These are phyloP conservation scores for Calocera viscosa DNA, from an alignment of 768 basidiomycete species.

Conservation along the genomic window DNA sequence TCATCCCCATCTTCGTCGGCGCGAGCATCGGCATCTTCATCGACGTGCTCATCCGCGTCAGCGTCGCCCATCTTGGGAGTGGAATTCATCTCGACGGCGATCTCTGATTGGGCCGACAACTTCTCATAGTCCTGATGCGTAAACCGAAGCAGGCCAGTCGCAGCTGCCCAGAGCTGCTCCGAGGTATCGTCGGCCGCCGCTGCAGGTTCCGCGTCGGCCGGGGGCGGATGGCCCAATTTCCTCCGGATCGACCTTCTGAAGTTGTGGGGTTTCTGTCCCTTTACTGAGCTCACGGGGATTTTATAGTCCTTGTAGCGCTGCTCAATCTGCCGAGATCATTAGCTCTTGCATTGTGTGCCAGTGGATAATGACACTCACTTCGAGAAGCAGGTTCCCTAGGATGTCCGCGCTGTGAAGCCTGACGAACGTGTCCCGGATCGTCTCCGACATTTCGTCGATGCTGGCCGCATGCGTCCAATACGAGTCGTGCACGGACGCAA, in stretches of 20 bases:
- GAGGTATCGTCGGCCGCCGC: not conserved
- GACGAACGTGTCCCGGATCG: conserved; percentile 90
- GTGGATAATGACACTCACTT: conserved; percentile 45
- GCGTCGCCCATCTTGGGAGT: too few species aligned
- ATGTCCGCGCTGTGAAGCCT: conserved; percentile 82
- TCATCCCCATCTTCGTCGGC: too few species aligned
- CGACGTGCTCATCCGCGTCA: too few species aligned
- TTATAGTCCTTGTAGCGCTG: conserved; percentile 65
- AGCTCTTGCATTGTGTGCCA: not conserved
- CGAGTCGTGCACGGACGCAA: conserved; percentile 96
- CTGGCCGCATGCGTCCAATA: conserved; percentile 93
- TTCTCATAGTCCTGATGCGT: too few species aligned
- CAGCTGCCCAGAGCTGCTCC: too few species aligned
- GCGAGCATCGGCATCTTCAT: too few species aligned
- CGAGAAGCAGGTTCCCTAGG: conserved; percentile 52
- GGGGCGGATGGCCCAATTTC: conserved; percentile 10
- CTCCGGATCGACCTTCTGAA: conserved; percentile 8
- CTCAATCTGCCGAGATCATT: conserved; percentile 39
- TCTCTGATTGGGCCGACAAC: too few species aligned
- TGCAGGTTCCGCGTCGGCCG: not conserved
- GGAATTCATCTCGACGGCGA: too few species aligned
- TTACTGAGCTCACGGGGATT: conserved; percentile 44
- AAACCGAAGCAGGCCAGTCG: too few species aligned
- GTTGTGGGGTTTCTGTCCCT: not conserved
- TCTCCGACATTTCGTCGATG: conserved; percentile 76